phyloP scores from a whole-genome alignment of 2,329 filamentous ascomycete genomes.

The Cladosporium sp. region DNA sequence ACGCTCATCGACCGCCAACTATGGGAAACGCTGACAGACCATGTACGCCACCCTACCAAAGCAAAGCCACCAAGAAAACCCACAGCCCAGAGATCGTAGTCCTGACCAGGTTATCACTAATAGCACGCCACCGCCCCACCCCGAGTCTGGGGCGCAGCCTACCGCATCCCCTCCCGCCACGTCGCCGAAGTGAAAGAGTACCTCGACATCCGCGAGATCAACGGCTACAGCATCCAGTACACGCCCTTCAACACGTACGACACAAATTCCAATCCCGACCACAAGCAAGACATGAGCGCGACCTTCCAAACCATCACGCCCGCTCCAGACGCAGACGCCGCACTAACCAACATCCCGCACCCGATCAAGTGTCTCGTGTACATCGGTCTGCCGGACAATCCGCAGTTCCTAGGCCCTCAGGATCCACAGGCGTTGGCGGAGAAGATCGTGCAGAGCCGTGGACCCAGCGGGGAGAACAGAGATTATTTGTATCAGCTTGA shows the following conservation, averaged over 20 bases:
- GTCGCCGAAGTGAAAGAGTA: constrained; percentile 84
- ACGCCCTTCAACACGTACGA: constrained; percentile 69
- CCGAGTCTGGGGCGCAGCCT: constrained; percentile 84
- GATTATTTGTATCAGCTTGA: constrained; percentile 88
- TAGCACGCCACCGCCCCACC: constrained; percentile 62
- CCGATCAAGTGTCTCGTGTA: constrained; percentile 72
- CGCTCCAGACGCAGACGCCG: constrained; percentile 23
- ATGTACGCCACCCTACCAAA: constrained; percentile 47
- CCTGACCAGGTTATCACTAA: background rate
- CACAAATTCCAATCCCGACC: background rate
- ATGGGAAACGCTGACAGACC: constrained; percentile 74
- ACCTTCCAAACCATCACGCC: constrained; percentile 22
- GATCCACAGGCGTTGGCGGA: constrained; percentile 75
- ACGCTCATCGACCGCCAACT: constrained; percentile 84
- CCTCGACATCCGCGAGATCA: constrained; percentile 95
- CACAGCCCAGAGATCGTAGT: background rate
- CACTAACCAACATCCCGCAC: constrained; percentile 22
- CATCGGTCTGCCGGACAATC: constrained; percentile 90
- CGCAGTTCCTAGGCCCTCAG: constrained; percentile 86
- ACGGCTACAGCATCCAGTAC: constrained; percentile 93
- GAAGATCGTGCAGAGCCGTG: constrained; percentile 75
- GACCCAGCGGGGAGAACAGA: constrained; percentile 84
- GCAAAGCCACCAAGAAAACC: background rate
- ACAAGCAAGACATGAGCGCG: constrained; percentile 54
- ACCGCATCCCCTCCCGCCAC: constrained; percentile 72